Base-by-base conservation (phyloP, 257 asterid species). In the Catharanthus roseus region DNA sequence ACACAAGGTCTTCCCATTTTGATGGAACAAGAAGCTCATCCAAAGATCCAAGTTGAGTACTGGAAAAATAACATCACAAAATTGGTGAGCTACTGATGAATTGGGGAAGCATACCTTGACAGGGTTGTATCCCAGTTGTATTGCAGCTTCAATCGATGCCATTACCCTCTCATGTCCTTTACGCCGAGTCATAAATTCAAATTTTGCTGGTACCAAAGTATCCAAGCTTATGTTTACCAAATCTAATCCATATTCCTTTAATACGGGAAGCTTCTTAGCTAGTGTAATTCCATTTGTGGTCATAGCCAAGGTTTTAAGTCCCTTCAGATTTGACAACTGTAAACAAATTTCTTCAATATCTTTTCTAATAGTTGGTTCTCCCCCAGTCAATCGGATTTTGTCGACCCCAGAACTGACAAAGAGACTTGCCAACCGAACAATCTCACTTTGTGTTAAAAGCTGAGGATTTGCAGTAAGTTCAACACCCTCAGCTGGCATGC, bases 401-500 rank as follows among this genome's bases (percentile, higher is more conserved):
- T 82, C 80, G 64, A 91, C 97, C 72, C 99, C 97, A n/a, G 95
- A 85, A 70, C 87, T 86, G 44, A 95, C 99, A 77, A 95, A 95
- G 66, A 95, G 81, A 76, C 71, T 77, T 12, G 97, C 96, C 47
- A 95, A 60, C 51, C 83, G 97, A 70, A 95, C 74, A 78, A 95
- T 87, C 80, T 95, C 99, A 58, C 76, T 79, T 68, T 61, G 84
- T 16, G 95, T 76, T 70, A 89, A 85, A 77, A 95, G 88, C 39
- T 83, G 86, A 69, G 90, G 80, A 45, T 78, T 88, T 21, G 92
- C 86, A 60, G 96, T 85, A 70, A 95, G 97, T 75, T 88, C 96
- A 38, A 85, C 87, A 49, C 99, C 99, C 78, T 95, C 99, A 62
- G 92, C 91, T 68, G 99, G 99, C 99, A 95, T 95, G 77, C 99